Conservation (phyloP, 768 basidiomycete species). For the Hericium erinaceus region DNA sequence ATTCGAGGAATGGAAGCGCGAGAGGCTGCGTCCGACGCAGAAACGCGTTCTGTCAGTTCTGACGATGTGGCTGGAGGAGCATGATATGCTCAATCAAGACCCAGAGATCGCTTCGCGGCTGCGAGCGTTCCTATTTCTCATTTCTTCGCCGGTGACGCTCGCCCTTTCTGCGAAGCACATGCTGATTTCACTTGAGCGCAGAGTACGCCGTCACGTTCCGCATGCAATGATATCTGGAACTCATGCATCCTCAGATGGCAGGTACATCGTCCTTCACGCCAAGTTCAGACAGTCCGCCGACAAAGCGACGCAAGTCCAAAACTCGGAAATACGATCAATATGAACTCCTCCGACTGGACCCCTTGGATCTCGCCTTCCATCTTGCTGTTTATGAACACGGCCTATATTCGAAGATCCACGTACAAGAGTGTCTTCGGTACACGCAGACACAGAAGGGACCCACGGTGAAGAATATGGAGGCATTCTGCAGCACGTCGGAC, state of each 20-base stretch:
- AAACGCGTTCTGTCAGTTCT: conserved; percentile 49
- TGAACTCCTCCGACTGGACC: conserved; percentile 57
- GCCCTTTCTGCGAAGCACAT: conserved; percentile 39
- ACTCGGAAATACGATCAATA: conserved; percentile 44
- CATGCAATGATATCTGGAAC: neutral
- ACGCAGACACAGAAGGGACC: conserved; percentile 30
- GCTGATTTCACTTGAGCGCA: conserved; percentile 40
- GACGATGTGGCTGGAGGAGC: conserved; percentile 52
- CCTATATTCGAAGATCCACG: conserved; percentile 59
- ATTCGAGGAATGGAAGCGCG: conserved; percentile 55
- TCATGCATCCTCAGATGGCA: no score
- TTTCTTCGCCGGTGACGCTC: conserved; percentile 29
- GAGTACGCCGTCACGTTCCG: conserved; percentile 33
- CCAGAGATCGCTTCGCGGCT: conserved; percentile 48
- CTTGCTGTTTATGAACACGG: conserved; percentile 66
- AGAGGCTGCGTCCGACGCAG: conserved; percentile 54
- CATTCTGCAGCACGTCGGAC: conserved; percentile 54
- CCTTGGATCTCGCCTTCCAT: conserved; percentile 69
- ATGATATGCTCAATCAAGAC: conserved; percentile 55
- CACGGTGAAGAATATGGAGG: conserved; percentile 33
- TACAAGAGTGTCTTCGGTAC: conserved; percentile 69
- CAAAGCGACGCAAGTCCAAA: conserved; percentile 1
- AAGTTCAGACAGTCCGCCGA: conserved; percentile 9
- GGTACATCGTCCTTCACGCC: neutral
- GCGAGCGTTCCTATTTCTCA: conserved; percentile 41